These are phyloP conservation scores for Dothideomycetes sp. DNA, from an alignment of 2,329 filamentous ascomycete species.

Conservation along the genomic window DNA sequence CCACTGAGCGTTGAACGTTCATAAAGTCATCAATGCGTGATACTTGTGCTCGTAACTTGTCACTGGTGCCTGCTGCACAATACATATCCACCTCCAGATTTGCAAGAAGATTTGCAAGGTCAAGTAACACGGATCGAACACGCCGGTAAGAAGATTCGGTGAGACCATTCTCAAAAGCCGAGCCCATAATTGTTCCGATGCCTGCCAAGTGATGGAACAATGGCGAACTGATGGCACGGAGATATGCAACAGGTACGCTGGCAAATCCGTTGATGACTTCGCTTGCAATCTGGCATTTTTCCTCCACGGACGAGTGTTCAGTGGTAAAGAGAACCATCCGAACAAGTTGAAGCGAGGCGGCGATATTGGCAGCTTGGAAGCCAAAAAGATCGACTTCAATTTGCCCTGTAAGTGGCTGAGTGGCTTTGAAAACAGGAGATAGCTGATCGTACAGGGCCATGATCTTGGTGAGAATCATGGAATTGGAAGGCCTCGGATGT, in stretches of 20 bases:
- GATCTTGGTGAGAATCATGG: slow-evolving; percentile 6
- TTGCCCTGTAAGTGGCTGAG: slow-evolving; percentile 3
- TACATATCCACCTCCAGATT: slow-evolving; percentile 35
- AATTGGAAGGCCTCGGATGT: not conserved
- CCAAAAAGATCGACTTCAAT: slow-evolving; percentile 31
- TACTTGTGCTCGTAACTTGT: slow-evolving; percentile 33
- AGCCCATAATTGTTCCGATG: slow-evolving; percentile 42
- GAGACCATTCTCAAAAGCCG: slow-evolving; percentile 37
- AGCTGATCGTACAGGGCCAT: slow-evolving; percentile 10
- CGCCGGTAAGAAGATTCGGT: slow-evolving; percentile 34
- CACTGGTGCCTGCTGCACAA: slow-evolving; percentile 31
- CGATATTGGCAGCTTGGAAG: slow-evolving; percentile 44
- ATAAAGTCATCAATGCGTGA: slow-evolving; percentile 39
- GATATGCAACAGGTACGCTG: slow-evolving; percentile 36
- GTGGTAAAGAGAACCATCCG: slow-evolving; percentile 35
- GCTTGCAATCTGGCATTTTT: slow-evolving; percentile 38
- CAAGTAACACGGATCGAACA: slow-evolving; percentile 34
- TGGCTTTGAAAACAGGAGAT: slow-evolving; percentile 11
- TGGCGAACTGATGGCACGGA: slow-evolving; percentile 41
- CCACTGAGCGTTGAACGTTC: slow-evolving; percentile 15
- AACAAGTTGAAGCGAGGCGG: slow-evolving; percentile 40
- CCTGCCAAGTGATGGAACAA: slow-evolving; percentile 41
- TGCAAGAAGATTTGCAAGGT: slow-evolving; percentile 38
- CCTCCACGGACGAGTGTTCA: slow-evolving; percentile 24
- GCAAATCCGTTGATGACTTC: slow-evolving; percentile 37